Evolutionary conservation across 768 basidiomycete species (phyloP).

Genomic region (Xerocomellus intermedius): DNA sequence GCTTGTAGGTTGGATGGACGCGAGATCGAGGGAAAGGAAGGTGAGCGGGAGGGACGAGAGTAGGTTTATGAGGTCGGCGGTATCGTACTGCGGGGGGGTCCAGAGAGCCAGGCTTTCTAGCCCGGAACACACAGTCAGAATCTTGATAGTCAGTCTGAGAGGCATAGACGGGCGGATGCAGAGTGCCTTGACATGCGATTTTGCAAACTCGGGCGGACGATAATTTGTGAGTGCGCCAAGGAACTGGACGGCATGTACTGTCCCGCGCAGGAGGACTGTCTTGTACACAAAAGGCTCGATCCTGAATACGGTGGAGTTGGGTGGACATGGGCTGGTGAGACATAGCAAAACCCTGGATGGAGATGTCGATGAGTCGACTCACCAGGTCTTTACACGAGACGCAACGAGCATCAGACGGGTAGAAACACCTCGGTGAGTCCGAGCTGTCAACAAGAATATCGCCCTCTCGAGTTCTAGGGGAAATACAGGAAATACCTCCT

Average conservation of each 20-base stretch:
- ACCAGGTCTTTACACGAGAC: conserved; percentile 18
- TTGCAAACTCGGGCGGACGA: conserved; percentile 9
- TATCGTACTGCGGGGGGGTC: conserved; percentile 7
- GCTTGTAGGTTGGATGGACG: not conserved
- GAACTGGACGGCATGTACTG: conserved; percentile 10
- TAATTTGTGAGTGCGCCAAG: conserved; percentile 5
- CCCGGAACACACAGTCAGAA: conserved; percentile 12
- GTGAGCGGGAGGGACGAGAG: conserved; percentile 15
- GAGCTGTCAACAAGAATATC: conserved; percentile 17
- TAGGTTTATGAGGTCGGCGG: not conserved
- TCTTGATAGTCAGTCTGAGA: not conserved
- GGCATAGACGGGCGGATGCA: conserved; percentile 17
- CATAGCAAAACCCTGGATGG: not conserved
- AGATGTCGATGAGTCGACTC: not conserved
- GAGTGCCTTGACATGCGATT: conserved; percentile 12
- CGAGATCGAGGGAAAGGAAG: conserved; percentile 17
- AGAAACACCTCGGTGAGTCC: conserved; percentile 5
- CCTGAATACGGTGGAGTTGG: conserved; percentile 7
- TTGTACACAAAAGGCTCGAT: conserved; percentile 21
- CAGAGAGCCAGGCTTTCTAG: conserved; percentile 19
- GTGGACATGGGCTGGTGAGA: not conserved
- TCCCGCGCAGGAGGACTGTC: conserved; percentile 11
- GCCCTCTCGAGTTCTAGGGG: conserved; percentile 22
- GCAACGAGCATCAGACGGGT: conserved; percentile 18
- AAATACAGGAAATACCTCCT: conserved; percentile 3